Percentiles rank a stretch among this genome's conserved stretches.
These are phyloP conservation scores for Ambrosia artemisiifolia DNA, from an alignment of 129 eudicot species.

Conservation along the genomic window DNA sequence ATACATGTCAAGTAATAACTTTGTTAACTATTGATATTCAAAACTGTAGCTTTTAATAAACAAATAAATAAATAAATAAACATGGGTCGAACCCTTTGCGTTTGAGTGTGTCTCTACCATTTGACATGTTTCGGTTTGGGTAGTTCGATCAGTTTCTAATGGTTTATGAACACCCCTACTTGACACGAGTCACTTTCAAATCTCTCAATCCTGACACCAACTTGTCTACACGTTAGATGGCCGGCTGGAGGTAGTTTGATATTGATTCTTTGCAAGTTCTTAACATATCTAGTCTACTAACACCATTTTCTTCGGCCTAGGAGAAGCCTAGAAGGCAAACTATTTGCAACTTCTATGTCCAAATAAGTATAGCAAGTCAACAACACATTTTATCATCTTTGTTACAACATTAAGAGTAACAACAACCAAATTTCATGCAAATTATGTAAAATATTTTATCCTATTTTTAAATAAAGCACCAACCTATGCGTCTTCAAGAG, in stretches of 20 bases:
- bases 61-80: no score
- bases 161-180: no score
- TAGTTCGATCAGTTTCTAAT: background rate
- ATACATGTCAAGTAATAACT: no score
- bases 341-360: slow-evolving; percentile 1
- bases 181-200: background rate
- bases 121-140: background rate
- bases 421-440: background rate
- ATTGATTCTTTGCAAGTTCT: background rate
- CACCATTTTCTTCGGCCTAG: background rate
- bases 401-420: background rate
- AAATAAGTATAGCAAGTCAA: background rate
- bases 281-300: background rate
- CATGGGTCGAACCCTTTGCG: no score
- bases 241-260: no score
- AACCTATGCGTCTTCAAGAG: slow-evolving; percentile 48
- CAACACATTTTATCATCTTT: background rate
- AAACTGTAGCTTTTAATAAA: no score
- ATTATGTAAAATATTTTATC: background rate
- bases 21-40: no score
- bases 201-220: background rate
- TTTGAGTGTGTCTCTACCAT: no score
- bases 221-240: background rate
- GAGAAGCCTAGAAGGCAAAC: background rate
- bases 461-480: slow-evolving; percentile 6